These are phyloP conservation scores for Stephania cephalantha DNA, from an alignment of 164 flowering plant species.

Conservation along the genomic window DNA sequence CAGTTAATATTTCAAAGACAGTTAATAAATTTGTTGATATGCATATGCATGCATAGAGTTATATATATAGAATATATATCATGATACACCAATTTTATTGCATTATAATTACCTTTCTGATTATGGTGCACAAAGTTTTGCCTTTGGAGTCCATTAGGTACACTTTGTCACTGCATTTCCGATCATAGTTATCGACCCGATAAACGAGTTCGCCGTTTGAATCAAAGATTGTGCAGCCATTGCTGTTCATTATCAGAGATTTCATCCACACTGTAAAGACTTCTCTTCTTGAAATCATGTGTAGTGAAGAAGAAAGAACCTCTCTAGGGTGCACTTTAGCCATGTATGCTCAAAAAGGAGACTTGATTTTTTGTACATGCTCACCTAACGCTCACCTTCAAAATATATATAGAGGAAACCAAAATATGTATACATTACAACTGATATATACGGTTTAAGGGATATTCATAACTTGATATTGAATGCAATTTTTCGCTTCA, in stretches of 20 bases:
- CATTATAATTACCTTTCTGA: constrained; percentile 21
- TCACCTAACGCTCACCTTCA: too few species aligned
- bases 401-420: too few species aligned
- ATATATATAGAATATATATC: too few species aligned
- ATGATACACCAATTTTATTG: not conserved
- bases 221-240: constrained; percentile 36
- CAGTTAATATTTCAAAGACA: not conserved
- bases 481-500: too few species aligned
- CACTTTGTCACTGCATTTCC: constrained; percentile 20
- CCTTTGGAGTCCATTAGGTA: constrained; percentile 38
- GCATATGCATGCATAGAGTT: not conserved
- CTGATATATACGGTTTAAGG: too few species aligned
- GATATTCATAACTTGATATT: too few species aligned
- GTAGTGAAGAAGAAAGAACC: constrained; percentile 6
- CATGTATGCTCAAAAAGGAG: constrained; percentile 5
- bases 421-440: too few species aligned
- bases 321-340: constrained; percentile 17
- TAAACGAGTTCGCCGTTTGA: constrained; percentile 32
- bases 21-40: not conserved
- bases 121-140: constrained; percentile 23
- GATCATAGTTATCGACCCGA: constrained; percentile 33
- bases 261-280: constrained; percentile 44
- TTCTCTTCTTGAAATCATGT: constrained; percentile 11
- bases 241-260: constrained; percentile 29
- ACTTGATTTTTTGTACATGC: too few species aligned